Base-by-base conservation (phyloP, 1,284 basidiomycete genomes). In the Meira nashicola region DNA sequence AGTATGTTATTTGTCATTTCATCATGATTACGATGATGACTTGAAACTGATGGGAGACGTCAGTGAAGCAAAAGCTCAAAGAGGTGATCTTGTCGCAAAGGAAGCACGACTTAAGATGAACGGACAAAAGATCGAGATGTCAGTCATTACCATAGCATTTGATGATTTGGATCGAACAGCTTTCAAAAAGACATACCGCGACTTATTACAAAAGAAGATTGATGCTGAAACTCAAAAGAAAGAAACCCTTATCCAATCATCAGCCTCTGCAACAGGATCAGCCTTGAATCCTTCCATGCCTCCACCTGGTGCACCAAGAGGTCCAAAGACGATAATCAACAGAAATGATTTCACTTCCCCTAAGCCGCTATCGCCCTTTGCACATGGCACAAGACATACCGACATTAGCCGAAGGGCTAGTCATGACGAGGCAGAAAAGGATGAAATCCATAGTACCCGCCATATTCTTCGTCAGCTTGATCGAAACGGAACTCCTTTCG, bases 1-100 rank as follows among this genome's bases (percentile, higher is more conserved):
- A 6, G 86, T 96, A 43, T 86, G 89, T 54, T 86, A 85, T 74
- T 83, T 96, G 69, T 86, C 84, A 63, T 96, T 84, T 76, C 78
- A 66, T 19, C 76, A 80, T 61, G 73, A 80, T 58, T 70, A 71
- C 53, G 65, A 67, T 54, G 64, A 68, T 19, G 57, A 61, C 2
- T 66, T 65, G 39, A 66, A 66, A 14, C 40, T 54, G 2, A 43
- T 19, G 41, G 54, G 25, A 54, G 54, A 15, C 14, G 39, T 23
- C 2, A 60, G 54, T 19, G 28, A 33, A 33, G 28, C 28, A 3
- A 33, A 33, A 33, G 28, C 28, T 33, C 70, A 73, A 47, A 52
- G 71, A 38, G 73, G 60, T 10, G 57, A 59, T 39, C 59, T 68
- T 46, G 59, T 46, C 0, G 73, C 73, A 10, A 56, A 44, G 23